Base-by-base conservation (phyloP, 352 stramenopile genomes). In the Salisapilia sapeloensis region DNA sequence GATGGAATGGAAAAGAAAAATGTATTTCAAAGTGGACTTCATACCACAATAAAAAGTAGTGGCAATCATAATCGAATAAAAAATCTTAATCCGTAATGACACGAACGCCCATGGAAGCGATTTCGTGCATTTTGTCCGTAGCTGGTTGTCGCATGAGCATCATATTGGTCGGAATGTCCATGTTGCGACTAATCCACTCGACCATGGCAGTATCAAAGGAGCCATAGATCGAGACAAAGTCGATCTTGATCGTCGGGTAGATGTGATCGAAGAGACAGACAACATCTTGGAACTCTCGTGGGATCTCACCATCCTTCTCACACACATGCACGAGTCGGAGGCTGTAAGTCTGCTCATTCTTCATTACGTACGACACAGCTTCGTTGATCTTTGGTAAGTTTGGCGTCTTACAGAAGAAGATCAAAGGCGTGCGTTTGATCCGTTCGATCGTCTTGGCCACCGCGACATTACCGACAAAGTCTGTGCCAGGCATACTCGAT, bases 311-410 rank as follows among this genome's bases (percentile, higher is more conserved):
- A 19, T 48, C 38, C 6, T 34, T 39, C 1, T 60, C 46, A 13
- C 38, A 55, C 20, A 82, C 47, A 40, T 94, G 81, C 14, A 94
- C 78, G 6, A 95, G 60, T 24, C 87, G 58, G 10, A 96, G 56
- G 29, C 69, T 76, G 35, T 85, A 83, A 13, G 76, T 93, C 52
- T 93, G 69, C 29, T 83, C 64, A 51, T 96, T 94, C 7, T 56
- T 37, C 27, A 79, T 65, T 38, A 95, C 79, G 40, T 96, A 96
- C 13, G 76, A 47, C 25, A 96, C 74, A 4, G 81, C 82, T 26
- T 95, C 86, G 43, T 96, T 96, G 38, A 94, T 71, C 44, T 82
- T 75, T 16, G 84, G 76, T 9, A 94, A 41, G 40, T 93, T 83
- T 10, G 74, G 53, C 6, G 56, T 38, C 44, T 96, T 96, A 51